Base-by-base conservation (phyloP, 2,329 filamentous ascomycete genomes). In the Verticillium alfalfae region DNA sequence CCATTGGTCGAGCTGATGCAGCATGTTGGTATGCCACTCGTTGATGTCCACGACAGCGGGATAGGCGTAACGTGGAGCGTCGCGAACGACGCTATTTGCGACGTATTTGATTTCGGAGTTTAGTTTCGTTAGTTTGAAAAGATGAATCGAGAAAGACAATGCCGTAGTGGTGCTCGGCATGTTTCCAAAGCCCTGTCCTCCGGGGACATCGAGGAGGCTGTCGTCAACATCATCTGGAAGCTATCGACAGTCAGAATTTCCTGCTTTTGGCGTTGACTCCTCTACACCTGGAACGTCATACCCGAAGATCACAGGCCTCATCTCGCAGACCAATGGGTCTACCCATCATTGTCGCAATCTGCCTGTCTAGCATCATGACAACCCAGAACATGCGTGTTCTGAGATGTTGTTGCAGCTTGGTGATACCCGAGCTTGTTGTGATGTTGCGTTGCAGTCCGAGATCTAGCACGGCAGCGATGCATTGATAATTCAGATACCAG, bases 101-200 rank as follows among this genome's bases (percentile, higher is more conserved):
- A 84, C 74, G 57, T 84, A 84, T 69, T 84, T 84, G n/a, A 84
- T 83, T 66, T 85, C 82, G 0, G 83, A 84, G 61, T 84, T 85
- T 6, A 84, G 71, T 18, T 74, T 78, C 0, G 78, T 72, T 0
- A 80, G 72, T 57, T 70, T 75, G 67, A 84, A 84, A 0, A 84
- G 68, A 57, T 83, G 81, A 8, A 84, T 75, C 0, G 80, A 76
- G 57, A 75, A 80, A 0, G 73, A 67, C 66, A 81, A 77, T 70
- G 71, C 5, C 68, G 72, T 56, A 12, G 31, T 22, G 55, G n/a
- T 13, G 5, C 34, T 16, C 4, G 31, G 26, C 13, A 34, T 56
- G 13, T 16, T 41, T 12, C 12, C 9, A 37, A 0, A 37, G 13
- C 36, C 9, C 13, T 37, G 36, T 7, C 36, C 36, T 9, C 36